Evolutionary conservation across 1,139 yeast species (phyloP), one percentile per base, ranked within the genome.

Genomic region (Maudiozyma humilis): DNA sequence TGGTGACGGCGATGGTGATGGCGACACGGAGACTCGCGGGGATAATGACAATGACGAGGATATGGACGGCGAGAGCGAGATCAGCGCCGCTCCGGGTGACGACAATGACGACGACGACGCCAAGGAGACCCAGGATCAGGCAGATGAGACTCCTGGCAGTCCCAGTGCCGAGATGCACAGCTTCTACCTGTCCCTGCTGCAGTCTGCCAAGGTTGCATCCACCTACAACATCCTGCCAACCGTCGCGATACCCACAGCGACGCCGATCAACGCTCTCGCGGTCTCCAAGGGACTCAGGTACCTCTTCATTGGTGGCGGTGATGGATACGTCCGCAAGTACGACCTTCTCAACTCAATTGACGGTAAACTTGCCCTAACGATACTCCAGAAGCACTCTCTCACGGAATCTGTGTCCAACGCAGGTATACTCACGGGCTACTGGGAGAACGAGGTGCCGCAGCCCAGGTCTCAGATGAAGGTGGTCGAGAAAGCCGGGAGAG

Each of bases 281-380:
- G 70, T 88, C 44, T 77, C 95, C 1, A 78, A 77, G 57, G 95
- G 95, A 7, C 82, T 91, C 39, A 82, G 82, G 59, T 89, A 89
- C 83, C 71, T 91, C 44, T 79, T 89, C 56, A 82, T 96, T 1
- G 99, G 99, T 17, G 98, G 98, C 4, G 93, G 86, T 52, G 99
- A 91, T 62, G 99, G 99, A 12, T 86, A 80, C 56, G 84, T 91
- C 36, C 70, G 98, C 42, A 86, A 85, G 59, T 91, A 82, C 64
- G 96, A 93, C 63, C 83, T 91, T 51, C 74, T 81, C 38, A 82
- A 82, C 32, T 83, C 96, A 1, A 76, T 91, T 23, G 89, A 85
- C 55, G 97, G 97, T n/a, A 85, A 84, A 56, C 70, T 84, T 4
- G 93, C 94, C 2, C 68, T 91, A 45, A 91, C 98, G 0, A 85